Evolutionary conservation across 495 filamentous ascomycete genomes (phyloP), one percentile per base, ranked within the genome.

Genomic region (Parmelia sp.): DNA sequence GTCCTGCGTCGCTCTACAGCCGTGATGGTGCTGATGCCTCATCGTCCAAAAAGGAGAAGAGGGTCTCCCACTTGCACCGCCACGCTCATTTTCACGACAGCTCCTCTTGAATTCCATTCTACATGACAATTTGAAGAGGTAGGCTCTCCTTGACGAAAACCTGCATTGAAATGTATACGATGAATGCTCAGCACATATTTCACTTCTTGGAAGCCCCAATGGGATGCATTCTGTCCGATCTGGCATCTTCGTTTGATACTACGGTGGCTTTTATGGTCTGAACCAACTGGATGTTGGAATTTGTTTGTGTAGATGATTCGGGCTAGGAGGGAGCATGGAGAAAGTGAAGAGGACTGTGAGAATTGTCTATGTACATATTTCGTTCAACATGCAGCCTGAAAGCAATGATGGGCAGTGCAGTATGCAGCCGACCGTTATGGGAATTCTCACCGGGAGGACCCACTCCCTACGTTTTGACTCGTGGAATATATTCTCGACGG

Each of bases 211-310:
- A 55, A 29, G 29, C 0, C 33, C 29, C 7, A 29, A 55, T 55
- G 51, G 29, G 17, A 33, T 10, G 0, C 1, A 33, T 3, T 21
- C 51, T 11, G 3, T 55, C 29, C 31, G 27, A 55, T 29, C 33
- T 55, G 15, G 51, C 51, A 33, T 55, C 29, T 55, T 55, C 29
- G 51, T 55, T 33, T 55, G 51, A 21, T 55, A 55, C 51, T 27
- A n/a, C 51, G 6, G 29, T 14, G 27, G 15, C 17, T 55, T 1
- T 4, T 21, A 19, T 33, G 29, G 17, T 7, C 15, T 33, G 9
- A 5, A 31, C 29, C 51, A 55, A 8, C 15, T 55, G 51, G 17
- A 33, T 55, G 51, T 31, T 33, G 19, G 10, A 55, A 21, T 33
- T 55, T 15, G 1, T 55, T 9, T 29, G 21, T 9, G 29, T 15